phyloP scores from a whole-genome alignment of 768 basidiomycete species.

The Clitopilus passeckerianus region DNA sequence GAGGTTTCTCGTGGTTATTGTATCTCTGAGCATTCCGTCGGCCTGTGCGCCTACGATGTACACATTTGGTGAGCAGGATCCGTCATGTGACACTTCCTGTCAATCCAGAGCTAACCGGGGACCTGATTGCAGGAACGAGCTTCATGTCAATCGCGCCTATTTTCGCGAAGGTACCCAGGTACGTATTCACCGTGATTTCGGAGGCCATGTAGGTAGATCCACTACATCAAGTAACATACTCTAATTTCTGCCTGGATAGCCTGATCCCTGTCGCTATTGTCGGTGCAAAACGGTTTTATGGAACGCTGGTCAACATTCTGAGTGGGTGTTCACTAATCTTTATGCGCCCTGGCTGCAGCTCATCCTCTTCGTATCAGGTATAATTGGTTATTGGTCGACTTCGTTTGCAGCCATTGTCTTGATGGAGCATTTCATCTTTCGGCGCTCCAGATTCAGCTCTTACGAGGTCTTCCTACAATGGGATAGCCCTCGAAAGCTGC shows the following conservation, averaged over 20 bases:
- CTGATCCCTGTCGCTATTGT: slow-evolving; percentile 67
- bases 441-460: slow-evolving; percentile 20
- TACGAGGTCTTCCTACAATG: slow-evolving; percentile 49
- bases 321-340: slow-evolving; percentile 28
- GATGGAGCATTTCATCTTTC: slow-evolving; percentile 65
- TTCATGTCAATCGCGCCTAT: slow-evolving; percentile 61
- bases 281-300: slow-evolving; percentile 62
- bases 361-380: slow-evolving; percentile 18
- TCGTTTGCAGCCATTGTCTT: slow-evolving; percentile 59
- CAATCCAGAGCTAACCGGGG: background rate
- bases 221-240: background rate
- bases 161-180: slow-evolving; percentile 57
- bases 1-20: slow-evolving; percentile 65
- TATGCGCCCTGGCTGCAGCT: background rate
- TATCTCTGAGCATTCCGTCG: slow-evolving; percentile 70
- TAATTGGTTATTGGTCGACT: slow-evolving; percentile 54
- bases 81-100: background rate
- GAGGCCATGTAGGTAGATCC: slow-evolving; percentile 48
- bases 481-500: slow-evolving; percentile 49
- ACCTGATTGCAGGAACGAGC: slow-evolving; percentile 37
- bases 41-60: slow-evolving; percentile 80
- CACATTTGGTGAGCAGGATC: slow-evolving; percentile 43
- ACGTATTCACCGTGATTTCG: slow-evolving; percentile 60
- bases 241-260: slow-evolving; percentile 28
- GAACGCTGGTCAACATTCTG: slow-evolving; percentile 58